Conservation (phyloP, 495 filamentous ascomycete species). For the Neurospora sp. region DNA sequence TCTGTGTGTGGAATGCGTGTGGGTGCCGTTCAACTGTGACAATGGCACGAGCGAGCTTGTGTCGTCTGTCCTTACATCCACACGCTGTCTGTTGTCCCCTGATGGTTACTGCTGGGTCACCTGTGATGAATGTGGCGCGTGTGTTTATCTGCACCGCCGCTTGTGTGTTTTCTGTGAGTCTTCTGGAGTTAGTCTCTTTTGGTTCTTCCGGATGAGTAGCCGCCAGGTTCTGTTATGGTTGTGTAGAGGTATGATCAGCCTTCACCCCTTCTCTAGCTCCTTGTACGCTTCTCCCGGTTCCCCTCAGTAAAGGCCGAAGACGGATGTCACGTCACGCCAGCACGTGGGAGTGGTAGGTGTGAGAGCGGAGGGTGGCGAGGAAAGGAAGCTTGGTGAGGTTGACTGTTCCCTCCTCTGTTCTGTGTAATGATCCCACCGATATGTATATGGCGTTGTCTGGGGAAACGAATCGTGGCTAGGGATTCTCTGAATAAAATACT, state of each 20-base stretch:
- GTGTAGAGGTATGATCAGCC: not conserved
- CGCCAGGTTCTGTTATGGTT: not conserved
- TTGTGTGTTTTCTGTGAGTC: not conserved
- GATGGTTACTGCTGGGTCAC: not conserved
- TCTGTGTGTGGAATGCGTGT: not conserved
- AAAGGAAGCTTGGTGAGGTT: not conserved
- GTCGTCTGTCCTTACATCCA: not conserved
- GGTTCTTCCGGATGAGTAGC: not conserved
- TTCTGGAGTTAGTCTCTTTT: not conserved
- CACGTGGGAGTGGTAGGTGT: not conserved
- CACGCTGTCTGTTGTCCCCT: not conserved
- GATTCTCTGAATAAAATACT: not conserved
- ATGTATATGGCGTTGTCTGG: not conserved
- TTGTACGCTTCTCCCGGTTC: not conserved
- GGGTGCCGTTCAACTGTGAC: not conserved
- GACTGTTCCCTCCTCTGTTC: not conserved
- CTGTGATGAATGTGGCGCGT: not conserved
- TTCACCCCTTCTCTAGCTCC: not conserved
- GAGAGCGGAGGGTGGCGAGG: not conserved
- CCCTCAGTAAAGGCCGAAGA: not conserved
- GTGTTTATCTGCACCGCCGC: not conserved
- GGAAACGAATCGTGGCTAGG: not conserved
- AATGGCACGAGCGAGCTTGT: not conserved
- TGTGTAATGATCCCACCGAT: not conserved
- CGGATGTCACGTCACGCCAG: not conserved